Conservation (phyloP, 805 yeast species). For the Wickerhamiella slavikovae region DNA sequence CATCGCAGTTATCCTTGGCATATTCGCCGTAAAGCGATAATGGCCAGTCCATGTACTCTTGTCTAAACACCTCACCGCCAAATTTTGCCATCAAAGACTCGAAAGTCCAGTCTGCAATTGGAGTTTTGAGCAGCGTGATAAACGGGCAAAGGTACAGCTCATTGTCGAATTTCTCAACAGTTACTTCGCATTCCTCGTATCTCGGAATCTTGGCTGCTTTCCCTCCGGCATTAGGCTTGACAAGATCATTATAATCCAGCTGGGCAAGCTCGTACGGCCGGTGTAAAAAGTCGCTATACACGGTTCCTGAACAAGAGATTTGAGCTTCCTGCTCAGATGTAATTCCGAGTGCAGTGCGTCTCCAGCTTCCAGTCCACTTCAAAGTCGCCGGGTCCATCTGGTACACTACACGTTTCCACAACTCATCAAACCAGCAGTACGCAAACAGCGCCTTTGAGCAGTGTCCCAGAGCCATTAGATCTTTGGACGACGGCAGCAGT, state of each 20-base stretch:
- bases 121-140: slow-evolving; percentile 23
- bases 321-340: slow-evolving; percentile 6
- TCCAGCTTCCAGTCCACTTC: slow-evolving; percentile 69
- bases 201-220: slow-evolving; percentile 6
- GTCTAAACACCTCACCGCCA: slow-evolving; percentile 46
- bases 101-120: slow-evolving; percentile 51
- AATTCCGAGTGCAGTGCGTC: slow-evolving; percentile 31
- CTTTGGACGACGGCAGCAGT: slow-evolving; percentile 29
- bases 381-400: slow-evolving; percentile 15
- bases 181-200: slow-evolving; percentile 22
- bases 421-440: slow-evolving; percentile 51
- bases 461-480: slow-evolving; percentile 32
- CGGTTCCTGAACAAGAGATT: slow-evolving; percentile 15
- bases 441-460: slow-evolving; percentile 54
- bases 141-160: slow-evolving; percentile 40
- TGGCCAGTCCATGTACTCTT: slow-evolving; percentile 73
- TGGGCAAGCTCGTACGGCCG: slow-evolving; percentile 71
- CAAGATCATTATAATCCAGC: slow-evolving; percentile 32
- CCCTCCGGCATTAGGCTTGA: slow-evolving; percentile 27
- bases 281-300: slow-evolving; percentile 62
- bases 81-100: slow-evolving; percentile 29
- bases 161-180: slow-evolving; percentile 25
- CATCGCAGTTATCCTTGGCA: slow-evolving; percentile 43
- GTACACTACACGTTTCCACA: slow-evolving; percentile 51
- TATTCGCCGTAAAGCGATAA: slow-evolving; percentile 41